Evolutionary conservation across 805 yeast genomes (phyloP).

Genomic region (Candida nanaspora): DNA sequence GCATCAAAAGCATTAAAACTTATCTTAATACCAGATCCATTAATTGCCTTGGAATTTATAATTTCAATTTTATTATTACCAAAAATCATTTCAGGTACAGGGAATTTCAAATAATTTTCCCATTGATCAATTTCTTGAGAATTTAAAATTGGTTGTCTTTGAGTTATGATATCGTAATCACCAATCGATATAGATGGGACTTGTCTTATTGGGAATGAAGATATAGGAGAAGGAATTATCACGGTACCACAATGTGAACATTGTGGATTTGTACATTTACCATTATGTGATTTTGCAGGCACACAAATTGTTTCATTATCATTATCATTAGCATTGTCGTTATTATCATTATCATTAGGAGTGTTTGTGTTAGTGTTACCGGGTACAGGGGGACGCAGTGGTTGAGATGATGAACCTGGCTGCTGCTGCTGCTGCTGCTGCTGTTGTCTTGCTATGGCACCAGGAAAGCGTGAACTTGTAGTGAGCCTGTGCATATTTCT

Average conservation of each 20-base stretch:
- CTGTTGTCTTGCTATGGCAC: too few species aligned
- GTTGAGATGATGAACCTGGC: conserved; percentile 1
- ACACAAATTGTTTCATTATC: too few species aligned
- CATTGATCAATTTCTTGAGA: conserved; percentile 66
- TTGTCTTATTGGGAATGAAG: conserved; percentile 56
- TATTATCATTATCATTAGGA: too few species aligned
- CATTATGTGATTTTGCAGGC: conserved; percentile 14
- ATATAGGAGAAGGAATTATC: conserved; percentile 70
- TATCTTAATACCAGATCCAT: conserved; percentile 28
- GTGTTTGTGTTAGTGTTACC: too few species aligned
- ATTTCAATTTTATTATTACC: conserved; percentile 70
- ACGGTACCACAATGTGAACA: conserved; percentile 66
- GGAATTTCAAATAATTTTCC: conserved; percentile 58
- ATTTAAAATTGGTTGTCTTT: conserved; percentile 69
- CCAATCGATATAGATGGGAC: conserved; percentile 62
- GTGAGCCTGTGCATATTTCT: conserved; percentile 53
- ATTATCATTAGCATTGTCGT: too few species aligned
- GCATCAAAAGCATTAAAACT: conserved; percentile 78
- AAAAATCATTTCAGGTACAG: conserved; percentile 96
- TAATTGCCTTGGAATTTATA: too few species aligned
- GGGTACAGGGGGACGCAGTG: conserved; percentile 1
- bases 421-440: not conserved
- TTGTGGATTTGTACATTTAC: conserved; percentile 20
- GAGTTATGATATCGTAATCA: conserved; percentile 71
- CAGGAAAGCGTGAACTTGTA: conserved; percentile 35